Evolutionary conservation across 2,329 filamentous ascomycete genomes (phyloP), one percentile per base, ranked within the genome.

Genomic region (Cladosporium sp.): DNA sequence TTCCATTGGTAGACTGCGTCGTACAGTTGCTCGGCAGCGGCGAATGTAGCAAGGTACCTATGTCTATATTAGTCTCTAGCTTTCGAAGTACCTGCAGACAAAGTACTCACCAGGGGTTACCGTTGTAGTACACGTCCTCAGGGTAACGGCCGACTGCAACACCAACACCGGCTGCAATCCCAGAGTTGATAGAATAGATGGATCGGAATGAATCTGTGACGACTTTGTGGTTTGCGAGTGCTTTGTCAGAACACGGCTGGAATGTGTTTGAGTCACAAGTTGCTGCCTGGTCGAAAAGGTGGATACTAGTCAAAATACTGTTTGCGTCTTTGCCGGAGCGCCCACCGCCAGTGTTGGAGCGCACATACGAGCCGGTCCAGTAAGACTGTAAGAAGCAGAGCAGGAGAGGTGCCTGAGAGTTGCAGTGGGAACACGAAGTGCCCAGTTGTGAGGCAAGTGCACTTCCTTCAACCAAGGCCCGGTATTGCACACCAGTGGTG

Each of bases 21-120:
- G 66, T 90, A 92, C 2, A 95, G 78, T 64, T 87, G 84, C 69
- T 93, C 88, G 3, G 87, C 89, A 0, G 86, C 86, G 1, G 86
- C 87, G 31, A 89, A 75, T 1, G 86, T 92, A 61, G 79, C 79
- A 10, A 92, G 76, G 61, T 89, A 78, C 62, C 62, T 49, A 28
- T 35, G 4, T 56, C 7, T 11, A 14, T 5, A 22, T 9, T 4
- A 14, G 43, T 46, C 9, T 22, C 31, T 22, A 9, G 9, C 4
- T n/a, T 9, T 4, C 16, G 5, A 41, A 18, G 9, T 40, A n/a
- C 10, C 3, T 37, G 31, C 14, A 35, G 63, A 6, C 31, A 18
- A n/a, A 53, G 11, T 18, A 4, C 43, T 33, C 55, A 59, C 88
- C 88, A 93, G 1, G 88, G 88, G 67, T 93, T 90, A 1, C 87